These are phyloP conservation scores for Perilla frutescens DNA, from an alignment of 257 asterid species.

Conservation along the genomic window DNA sequence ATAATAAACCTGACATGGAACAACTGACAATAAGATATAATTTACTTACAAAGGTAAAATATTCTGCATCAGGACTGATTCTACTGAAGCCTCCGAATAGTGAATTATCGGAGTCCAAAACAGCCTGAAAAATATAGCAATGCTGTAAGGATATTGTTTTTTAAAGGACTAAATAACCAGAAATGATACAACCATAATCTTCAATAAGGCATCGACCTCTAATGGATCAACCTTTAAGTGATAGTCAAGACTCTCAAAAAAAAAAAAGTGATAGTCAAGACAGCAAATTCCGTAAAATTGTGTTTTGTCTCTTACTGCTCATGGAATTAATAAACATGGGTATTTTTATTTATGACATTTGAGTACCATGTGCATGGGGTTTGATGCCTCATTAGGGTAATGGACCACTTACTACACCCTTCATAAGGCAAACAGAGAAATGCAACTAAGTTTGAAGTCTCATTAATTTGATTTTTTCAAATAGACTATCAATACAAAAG, in stretches of 20 bases:
- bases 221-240: too few relatives aligned
- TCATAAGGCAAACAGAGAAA: not conserved
- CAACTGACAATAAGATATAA: not conserved
- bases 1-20: not conserved
- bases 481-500: not conserved
- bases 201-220: not conserved
- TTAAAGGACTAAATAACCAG: not conserved
- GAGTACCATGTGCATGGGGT: not conserved
- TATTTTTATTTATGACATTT: not conserved
- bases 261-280: not conserved
- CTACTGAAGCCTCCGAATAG: conserved; percentile 84
- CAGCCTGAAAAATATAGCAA: conserved; percentile 56
- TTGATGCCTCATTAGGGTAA: not conserved
- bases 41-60: conserved; percentile 75
- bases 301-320: not conserved
- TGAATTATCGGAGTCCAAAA: conserved; percentile 76
- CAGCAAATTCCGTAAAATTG: not conserved
- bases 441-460: not conserved
- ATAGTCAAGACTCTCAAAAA: not conserved
- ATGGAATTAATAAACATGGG: not conserved
- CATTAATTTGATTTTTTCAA: not conserved
- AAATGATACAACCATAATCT: not conserved
- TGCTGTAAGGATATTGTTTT: conserved; percentile 1
- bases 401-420: not conserved
- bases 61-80: conserved; percentile 70